Evolutionary conservation across 2,329 filamentous ascomycete species (phyloP).

Genomic region (Epichloe hybrida): DNA sequence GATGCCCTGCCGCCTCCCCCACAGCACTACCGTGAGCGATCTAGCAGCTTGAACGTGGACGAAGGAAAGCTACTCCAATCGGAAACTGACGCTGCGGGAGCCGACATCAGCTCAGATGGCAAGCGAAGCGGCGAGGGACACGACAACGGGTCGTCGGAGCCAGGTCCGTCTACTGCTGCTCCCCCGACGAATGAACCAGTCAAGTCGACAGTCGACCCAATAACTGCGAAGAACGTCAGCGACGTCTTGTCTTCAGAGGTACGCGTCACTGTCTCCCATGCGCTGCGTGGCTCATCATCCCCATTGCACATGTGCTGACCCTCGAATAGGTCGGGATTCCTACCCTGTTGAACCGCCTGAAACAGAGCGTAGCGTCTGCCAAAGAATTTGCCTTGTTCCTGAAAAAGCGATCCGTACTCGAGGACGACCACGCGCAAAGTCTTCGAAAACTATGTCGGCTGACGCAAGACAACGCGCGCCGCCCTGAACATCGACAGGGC

Average conservation of each 20-base stretch:
- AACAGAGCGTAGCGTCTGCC: constrained; percentile 53
- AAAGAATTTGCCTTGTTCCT: constrained; percentile 87
- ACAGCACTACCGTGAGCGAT: constrained; percentile 18
- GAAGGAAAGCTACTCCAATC: constrained; percentile 12
- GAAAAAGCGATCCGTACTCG: constrained; percentile 74
- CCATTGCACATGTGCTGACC: background rate
- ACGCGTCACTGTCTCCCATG: constrained; percentile 4
- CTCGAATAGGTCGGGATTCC: constrained; percentile 44
- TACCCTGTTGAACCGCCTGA: constrained; percentile 49
- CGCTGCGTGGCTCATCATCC: background rate
- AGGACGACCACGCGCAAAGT: constrained; percentile 83
- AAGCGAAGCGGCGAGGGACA: constrained; percentile 14
- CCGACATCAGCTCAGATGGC: constrained; percentile 14
- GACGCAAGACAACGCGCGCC: constrained; percentile 64
- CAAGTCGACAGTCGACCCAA: constrained; percentile 13
- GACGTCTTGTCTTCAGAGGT: constrained; percentile 38
- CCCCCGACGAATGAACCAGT: constrained; percentile 7
- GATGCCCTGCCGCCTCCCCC: constrained; percentile 17
- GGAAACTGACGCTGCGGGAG: constrained; percentile 12
- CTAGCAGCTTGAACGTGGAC: constrained; percentile 18
- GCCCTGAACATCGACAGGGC: constrained; percentile 69
- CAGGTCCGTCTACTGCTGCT: constrained; percentile 6
- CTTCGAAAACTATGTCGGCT: constrained; percentile 71
- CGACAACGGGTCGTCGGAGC: constrained; percentile 9
- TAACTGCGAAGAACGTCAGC: constrained; percentile 28